Evolutionary conservation across 768 basidiomycete genomes (phyloP), one percentile per base, ranked within the genome.

Genomic region (Lyophyllum atratum): DNA sequence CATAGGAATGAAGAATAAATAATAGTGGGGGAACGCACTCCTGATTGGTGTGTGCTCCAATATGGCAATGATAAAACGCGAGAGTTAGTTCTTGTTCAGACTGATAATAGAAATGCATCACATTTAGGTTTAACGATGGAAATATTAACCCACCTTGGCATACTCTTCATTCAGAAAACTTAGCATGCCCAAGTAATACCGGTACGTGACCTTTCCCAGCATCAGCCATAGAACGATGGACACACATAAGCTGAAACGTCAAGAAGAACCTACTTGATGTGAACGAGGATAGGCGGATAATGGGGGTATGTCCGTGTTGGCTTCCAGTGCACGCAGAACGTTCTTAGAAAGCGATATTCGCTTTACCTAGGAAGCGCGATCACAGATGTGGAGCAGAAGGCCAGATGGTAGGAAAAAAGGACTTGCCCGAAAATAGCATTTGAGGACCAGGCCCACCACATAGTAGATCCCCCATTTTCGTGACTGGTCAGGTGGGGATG

Each of bases 131-230:
- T 19, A 8, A 9, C 17, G 10, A 55, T 42, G n/a, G 39, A 26
- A 12, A 51, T 44, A 12, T 52, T n/a, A 34, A 60, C 70, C 29
- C 47, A 89, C 93, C 76, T 93, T 93, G 37, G 76, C 79, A 66
- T 93, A 95, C 48, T 96, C 90, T 69, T 98, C 97, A 65, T 92
- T 92, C 59, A 98, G 72, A 74, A 98, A 98, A 67, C 86, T 89
- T 59, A 98, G 80, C 86, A 98, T 92, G 60, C 96, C 97, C 47
- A 97, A 74, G 68, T 98, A 98, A 77, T 96, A 99, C 59, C 87
- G 81, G 74, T 91, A 97, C 22, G 95, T 95, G 49, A 97, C 93
- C 90, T 94, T 75, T 42, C 58, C 58, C 61, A 57, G 55, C 47
- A 42, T 67, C 46, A 68, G 65, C 22, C 25, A 47, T 31, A 7